Conservation (phyloP, 2,329 filamentous ascomycete species). For the Diplocarpon rosae region DNA sequence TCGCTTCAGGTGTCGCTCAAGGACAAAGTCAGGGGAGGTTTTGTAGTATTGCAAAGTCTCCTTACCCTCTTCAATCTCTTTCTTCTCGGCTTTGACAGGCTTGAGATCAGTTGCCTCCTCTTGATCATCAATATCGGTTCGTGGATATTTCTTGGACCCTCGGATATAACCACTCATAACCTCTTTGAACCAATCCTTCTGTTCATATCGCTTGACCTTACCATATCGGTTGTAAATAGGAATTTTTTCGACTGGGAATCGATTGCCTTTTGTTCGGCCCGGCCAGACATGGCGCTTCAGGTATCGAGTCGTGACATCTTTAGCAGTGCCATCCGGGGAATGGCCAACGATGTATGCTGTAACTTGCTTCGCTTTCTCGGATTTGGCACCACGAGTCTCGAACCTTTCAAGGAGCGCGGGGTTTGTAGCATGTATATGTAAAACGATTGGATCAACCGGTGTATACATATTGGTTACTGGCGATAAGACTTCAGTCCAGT, state of each 20-base stretch:
- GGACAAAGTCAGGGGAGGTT: conserved; percentile 69
- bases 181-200: conserved; percentile 80
- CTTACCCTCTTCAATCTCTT: conserved; percentile 60
- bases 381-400: conserved; percentile 72
- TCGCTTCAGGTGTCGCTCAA: conserved; percentile 77
- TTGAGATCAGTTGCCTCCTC: conserved; percentile 73
- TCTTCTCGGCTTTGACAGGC: conserved; percentile 61
- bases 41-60: conserved; percentile 87
- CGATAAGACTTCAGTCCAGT: conserved; percentile 87
- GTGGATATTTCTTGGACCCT: conserved; percentile 35
- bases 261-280: conserved; percentile 77
- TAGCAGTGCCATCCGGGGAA: conserved; percentile 75
- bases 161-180: conserved; percentile 65
- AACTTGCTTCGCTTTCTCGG: conserved; percentile 78
- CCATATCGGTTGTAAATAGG: conserved; percentile 68
- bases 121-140: conserved; percentile 63
- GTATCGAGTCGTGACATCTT: conserved; percentile 90
- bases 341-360: conserved; percentile 83
- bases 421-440: conserved; percentile 56
- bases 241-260: conserved; percentile 69
- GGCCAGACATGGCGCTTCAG: conserved; percentile 72
- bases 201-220: conserved; percentile 64
- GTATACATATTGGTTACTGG: conserved; percentile 69
- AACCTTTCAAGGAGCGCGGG: conserved; percentile 63
- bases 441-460: conserved; percentile 64